Conservation (phyloP, 306 rosid genomes). For the Pachyrhizus erosus region DNA sequence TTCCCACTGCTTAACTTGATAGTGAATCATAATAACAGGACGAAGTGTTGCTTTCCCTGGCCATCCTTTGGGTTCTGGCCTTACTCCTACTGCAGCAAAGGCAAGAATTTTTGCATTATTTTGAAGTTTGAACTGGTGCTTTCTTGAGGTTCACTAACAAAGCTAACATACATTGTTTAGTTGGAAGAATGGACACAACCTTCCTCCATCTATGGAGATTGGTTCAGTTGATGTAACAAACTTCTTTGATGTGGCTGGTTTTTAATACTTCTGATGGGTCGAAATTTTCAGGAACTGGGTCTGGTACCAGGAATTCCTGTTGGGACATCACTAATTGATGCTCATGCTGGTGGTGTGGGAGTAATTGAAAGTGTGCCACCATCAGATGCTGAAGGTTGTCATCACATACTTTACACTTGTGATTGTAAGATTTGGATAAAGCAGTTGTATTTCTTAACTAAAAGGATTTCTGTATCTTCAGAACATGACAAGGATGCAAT, state of each 20-base stretch:
- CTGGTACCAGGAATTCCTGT: conserved; percentile 91
- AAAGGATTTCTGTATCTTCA: conserved; percentile 43
- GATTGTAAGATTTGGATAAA: conserved; percentile 33
- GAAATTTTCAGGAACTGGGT: conserved; percentile 82
- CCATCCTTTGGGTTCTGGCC: conserved; percentile 95
- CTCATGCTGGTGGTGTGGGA: conserved; percentile 99
- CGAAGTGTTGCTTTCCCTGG: conserved; percentile 99
- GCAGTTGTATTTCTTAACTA: conserved; percentile 35
- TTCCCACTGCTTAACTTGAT: conserved; percentile 49
- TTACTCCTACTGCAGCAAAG: conserved; percentile 89
- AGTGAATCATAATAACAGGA: conserved; percentile 69
- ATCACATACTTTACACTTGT: conserved; percentile 29
- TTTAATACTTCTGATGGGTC: conserved; percentile 27
- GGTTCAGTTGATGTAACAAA: conserved; percentile 41
- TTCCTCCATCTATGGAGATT: conserved; percentile 42
- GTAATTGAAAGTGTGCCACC: conserved; percentile 82
- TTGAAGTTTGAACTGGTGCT: conserved; percentile 60
- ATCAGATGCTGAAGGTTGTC: conserved; percentile 64
- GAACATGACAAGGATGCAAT: conserved; percentile 70
- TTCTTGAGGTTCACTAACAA: conserved; percentile 50
- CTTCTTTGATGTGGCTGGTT: conserved; percentile 16
- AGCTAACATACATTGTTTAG: conserved; percentile 45
- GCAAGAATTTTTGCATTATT: conserved; percentile 69
- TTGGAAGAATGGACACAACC: conserved; percentile 36
- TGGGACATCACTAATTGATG: conserved; percentile 93